Conservation (phyloP, 345 rosid species). For the Trapa bicornis region DNA sequence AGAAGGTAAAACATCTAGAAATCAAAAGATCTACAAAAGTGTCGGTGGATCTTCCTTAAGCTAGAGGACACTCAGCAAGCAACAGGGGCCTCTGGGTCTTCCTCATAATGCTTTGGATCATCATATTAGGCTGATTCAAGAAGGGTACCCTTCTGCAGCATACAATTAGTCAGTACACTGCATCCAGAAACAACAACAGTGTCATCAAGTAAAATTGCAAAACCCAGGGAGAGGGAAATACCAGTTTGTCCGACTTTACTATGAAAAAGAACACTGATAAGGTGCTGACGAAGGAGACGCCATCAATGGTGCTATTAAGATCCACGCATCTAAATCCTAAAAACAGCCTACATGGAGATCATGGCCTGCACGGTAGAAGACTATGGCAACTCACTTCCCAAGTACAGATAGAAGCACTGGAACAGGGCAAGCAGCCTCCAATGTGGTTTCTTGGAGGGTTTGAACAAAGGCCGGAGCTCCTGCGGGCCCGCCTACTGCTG, state of each 20-base stretch:
- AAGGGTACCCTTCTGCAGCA: conserved; percentile 81
- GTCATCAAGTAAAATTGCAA: not conserved
- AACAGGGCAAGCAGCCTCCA: not conserved
- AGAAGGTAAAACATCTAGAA: not conserved
- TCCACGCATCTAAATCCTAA: not conserved
- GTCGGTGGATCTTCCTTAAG: too few relatives aligned
- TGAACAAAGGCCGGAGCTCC: not conserved
- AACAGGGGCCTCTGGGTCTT: conserved; percentile 61
- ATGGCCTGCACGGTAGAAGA: too few relatives aligned
- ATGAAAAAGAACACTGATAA: not conserved
- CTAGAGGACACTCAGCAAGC: conserved; percentile 4
- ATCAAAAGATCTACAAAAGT: not conserved
- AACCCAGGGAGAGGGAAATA: not conserved
- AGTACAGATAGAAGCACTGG: not conserved
- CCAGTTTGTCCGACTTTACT: not conserved
- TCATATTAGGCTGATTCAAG: conserved; percentile 57
- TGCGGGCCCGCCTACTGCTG: too few relatives aligned
- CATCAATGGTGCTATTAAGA: not conserved
- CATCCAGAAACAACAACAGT: not conserved
- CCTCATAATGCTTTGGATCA: conserved; percentile 68
- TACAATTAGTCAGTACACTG: conserved; percentile 10
- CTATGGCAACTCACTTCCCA: not conserved
- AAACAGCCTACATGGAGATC: not conserved
- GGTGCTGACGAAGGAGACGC: not conserved
- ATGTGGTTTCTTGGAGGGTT: not conserved